Conservation (phyloP, 257 asterid species). For the Penstemon barbatus region DNA sequence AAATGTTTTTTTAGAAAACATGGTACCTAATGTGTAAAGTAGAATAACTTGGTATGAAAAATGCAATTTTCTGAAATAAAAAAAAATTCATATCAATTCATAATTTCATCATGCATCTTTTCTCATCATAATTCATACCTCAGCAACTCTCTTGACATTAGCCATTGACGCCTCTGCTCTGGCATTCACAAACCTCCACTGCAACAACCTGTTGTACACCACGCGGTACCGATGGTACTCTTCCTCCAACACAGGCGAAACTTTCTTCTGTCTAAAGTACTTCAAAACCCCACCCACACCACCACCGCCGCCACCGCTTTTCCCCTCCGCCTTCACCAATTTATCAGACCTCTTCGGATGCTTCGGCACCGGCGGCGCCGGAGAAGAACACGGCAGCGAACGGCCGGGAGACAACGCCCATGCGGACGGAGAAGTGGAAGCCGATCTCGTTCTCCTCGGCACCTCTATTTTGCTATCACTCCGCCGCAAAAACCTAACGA, state of each 20-base stretch:
- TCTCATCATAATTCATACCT: conserved; percentile 45
- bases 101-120: too few species aligned
- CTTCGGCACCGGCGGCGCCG: conserved; percentile 34
- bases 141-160: conserved; percentile 41
- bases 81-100: too few species aligned
- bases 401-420: conserved; percentile 88
- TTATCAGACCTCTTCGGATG: conserved; percentile 35
- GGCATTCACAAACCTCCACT: conserved; percentile 86
- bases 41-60: too few species aligned
- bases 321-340: conserved; percentile 35
- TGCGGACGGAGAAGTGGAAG: conserved; percentile 69
- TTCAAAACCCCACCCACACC: conserved; percentile 49
- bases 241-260: conserved; percentile 45
- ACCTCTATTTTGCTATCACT: conserved; percentile 37
- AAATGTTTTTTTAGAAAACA: too few species aligned
- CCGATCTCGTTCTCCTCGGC: conserved; percentile 46
- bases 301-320: conserved; percentile 29
- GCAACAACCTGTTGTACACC: conserved; percentile 59
- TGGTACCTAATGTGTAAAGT: too few species aligned
- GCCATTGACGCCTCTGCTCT: conserved; percentile 56
- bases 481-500: conserved; percentile 37
- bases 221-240: conserved; percentile 62
- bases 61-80: too few species aligned
- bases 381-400: conserved; percentile 30
- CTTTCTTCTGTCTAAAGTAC: conserved; percentile 59